Base-by-base conservation (phyloP, 208 protist genomes). In the Trypanosoma brucei region DNA sequence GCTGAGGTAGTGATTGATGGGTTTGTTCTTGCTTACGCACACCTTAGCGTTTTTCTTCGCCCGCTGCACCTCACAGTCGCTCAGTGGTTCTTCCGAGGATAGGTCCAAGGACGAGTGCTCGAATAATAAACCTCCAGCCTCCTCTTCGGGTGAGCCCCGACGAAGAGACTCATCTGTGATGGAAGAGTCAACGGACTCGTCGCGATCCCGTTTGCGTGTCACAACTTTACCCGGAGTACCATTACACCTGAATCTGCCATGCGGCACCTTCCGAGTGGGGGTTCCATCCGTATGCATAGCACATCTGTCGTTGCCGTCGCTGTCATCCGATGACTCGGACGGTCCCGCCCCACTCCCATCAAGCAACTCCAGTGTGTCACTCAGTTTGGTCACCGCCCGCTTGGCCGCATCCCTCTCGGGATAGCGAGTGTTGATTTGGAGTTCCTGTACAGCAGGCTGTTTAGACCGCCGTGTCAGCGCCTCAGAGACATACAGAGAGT, bases 1-100 rank as follows among this genome's bases (percentile, higher is more conserved):
- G 1, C 88, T 62, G 53, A 94, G 70, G 70, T 88, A 90, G 60
- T 84, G 75, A 59, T 90, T 91, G 37, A 93, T 79, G 49, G 83
- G 78, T 55, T 84, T 59, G 66, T 91, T 85, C 42, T 78, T 65
- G 5, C 33, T 31, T 1, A 65, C 65, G 61, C 80, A 81, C 51
- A 86, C 83, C 57, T 74, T 82, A 3, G 84, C 88, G 33, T 84
- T 66, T 11, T 72, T 76, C 31, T 37, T 13, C 0, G 75, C 74
- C 9, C 65, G 70, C 6, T 62, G 70, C 8, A 64, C 51, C 54
- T 86, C 74, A 54, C 46, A 55, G 8, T 75, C 73, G 6, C 51
- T 72, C 52, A 75, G 57, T 33, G 64, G 66, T 39, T 70, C 71
- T 13, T 62, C 56, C 4, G 74, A 59, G 1, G 76, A 71, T 34